Conservation (phyloP, 192 early-diverging fungal species). For the Gigaspora rosea region DNA sequence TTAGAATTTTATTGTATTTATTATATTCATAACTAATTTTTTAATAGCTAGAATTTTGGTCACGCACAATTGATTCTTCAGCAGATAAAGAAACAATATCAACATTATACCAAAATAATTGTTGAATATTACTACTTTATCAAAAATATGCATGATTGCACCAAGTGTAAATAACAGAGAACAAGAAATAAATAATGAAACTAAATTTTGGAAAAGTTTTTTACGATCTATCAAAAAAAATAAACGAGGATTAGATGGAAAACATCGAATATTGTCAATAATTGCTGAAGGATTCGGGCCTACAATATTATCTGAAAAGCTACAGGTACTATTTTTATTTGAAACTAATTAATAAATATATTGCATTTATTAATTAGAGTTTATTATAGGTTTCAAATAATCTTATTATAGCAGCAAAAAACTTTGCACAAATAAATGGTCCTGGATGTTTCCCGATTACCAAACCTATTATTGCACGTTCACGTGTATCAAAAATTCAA, state of each 20-base stretch:
- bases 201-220: slow-evolving; percentile 9
- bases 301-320: not conserved
- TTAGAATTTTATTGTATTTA: not conserved
- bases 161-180: not conserved
- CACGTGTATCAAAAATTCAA: slow-evolving; percentile 1
- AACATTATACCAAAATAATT: slow-evolving; percentile 14
- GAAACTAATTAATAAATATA: not conserved
- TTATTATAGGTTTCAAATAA: slow-evolving; percentile 9
- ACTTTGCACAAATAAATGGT: slow-evolving; percentile 6
- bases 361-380: not conserved
- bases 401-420: slow-evolving; percentile 16
- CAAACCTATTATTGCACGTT: not conserved
- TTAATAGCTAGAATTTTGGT: slow-evolving; percentile 7
- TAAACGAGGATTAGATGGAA: not conserved
- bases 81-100: not conserved
- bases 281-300: not conserved
- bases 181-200: not conserved
- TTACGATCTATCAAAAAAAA: not conserved
- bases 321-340: not conserved
- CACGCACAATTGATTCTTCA: not conserved
- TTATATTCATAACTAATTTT: not conserved
- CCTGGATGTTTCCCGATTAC: not conserved
- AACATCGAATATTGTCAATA: not conserved
- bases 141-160: not conserved
- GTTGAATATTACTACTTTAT: not conserved